phyloP scores from a whole-genome alignment of 495 filamentous ascomycete species.

The Lophiotrema nucula region DNA sequence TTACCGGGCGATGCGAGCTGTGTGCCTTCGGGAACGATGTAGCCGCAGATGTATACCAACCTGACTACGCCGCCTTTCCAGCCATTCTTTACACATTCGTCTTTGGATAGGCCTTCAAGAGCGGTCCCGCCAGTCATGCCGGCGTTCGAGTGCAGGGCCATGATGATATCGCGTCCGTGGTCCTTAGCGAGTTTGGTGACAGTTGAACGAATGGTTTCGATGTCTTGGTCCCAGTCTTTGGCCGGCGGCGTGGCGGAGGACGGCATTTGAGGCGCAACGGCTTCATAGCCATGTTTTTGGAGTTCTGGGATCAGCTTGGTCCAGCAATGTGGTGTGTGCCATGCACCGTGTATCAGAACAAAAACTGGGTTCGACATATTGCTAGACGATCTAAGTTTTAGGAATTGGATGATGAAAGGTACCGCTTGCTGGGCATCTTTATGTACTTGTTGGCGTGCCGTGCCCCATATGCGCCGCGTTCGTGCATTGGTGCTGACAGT shows the following conservation, averaged over 20 bases:
- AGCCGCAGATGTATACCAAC: constrained; percentile 20
- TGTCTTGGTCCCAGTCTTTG: constrained; percentile 35
- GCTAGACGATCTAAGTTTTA: no score
- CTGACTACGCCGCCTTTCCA: constrained; percentile 44
- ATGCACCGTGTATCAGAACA: constrained; percentile 51
- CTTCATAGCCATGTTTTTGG: constrained; percentile 40
- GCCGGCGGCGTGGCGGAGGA: constrained; percentile 43
- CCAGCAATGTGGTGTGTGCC: constrained; percentile 45
- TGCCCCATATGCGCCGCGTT: no score
- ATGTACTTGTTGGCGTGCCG: no score
- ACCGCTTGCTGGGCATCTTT: no score
- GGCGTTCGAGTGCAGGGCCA: constrained; percentile 48
- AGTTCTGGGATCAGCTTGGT: constrained; percentile 42
- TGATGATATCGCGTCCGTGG: constrained; percentile 41
- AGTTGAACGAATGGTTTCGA: constrained; percentile 34
- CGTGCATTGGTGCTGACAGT: no score
- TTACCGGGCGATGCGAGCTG: background rate
- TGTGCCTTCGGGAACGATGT: constrained; percentile 21
- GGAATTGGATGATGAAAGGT: no score
- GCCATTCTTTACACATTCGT: constrained; percentile 36
- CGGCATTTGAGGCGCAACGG: constrained; percentile 43
- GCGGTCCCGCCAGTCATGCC: constrained; percentile 46
- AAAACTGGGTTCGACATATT: constrained; percentile 33
- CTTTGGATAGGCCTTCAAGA: constrained; percentile 44
- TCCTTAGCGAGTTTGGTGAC: constrained; percentile 30